Percentiles rank a stretch among this genome's conserved stretches.
phyloP scores from a whole-genome alignment of 192 early-diverging fungal genomes.

The Linnemannia schmuckeri region DNA sequence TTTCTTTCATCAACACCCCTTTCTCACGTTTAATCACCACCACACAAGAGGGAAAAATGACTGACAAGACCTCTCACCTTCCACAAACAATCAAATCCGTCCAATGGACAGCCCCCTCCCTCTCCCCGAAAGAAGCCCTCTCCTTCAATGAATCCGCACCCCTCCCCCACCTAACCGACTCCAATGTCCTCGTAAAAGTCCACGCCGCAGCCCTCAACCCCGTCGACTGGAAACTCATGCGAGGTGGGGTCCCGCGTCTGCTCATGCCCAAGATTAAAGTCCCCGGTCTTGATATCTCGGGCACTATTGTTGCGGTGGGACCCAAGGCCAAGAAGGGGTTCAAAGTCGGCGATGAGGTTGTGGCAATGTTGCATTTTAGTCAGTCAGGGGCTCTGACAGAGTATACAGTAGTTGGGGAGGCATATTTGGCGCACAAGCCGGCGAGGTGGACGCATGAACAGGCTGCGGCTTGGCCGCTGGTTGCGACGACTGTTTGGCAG shows the following conservation, averaged over 20 bases:
- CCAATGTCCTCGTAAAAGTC: conserved; percentile 50
- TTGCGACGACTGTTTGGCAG: conserved; percentile 37
- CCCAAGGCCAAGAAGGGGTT: conserved; percentile 28
- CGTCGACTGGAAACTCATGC: conserved; percentile 57
- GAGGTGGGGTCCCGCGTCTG: conserved; percentile 11
- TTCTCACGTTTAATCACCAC: not conserved
- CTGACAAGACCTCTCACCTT: conserved; percentile 15
- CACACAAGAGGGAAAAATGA: conserved; percentile 7
- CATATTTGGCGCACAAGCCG: conserved; percentile 22
- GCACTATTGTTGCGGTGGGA: conserved; percentile 42
- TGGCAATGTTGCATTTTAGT: conserved; percentile 32
- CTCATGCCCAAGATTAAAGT: conserved; percentile 35
- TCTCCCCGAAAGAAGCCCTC: conserved; percentile 13
- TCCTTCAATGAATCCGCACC: conserved; percentile 22
- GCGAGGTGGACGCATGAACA: conserved; percentile 27
- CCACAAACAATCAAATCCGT: conserved; percentile 28
- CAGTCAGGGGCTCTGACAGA: conserved; percentile 32
- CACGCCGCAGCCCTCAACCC: conserved; percentile 54
- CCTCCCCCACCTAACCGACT: conserved; percentile 18
- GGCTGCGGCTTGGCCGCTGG: conserved; percentile 47
- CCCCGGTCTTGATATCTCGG: conserved; percentile 38
- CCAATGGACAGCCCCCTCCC: conserved; percentile 23
- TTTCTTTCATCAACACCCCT: not conserved
- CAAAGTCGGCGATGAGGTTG: conserved; percentile 50
- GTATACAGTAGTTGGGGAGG: conserved; percentile 26